Evolutionary conservation across 495 filamentous ascomycete genomes (phyloP).

Genomic region (Evansstolkia leycettana): DNA sequence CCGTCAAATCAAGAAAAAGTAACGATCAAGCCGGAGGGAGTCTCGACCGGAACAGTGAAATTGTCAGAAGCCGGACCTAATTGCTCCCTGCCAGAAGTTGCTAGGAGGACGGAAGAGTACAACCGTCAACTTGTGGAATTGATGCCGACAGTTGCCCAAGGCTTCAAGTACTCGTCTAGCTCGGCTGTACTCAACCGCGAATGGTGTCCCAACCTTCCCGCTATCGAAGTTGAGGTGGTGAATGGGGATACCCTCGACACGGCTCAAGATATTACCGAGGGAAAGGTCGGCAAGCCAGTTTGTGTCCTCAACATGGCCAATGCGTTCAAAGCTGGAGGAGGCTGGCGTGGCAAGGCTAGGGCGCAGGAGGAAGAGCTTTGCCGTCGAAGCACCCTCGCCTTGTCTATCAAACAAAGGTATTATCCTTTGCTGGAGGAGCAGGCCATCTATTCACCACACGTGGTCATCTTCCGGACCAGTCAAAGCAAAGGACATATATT

Average conservation of each 20-base stretch:
- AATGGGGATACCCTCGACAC: slow-evolving; percentile 39
- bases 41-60: too few relatives aligned
- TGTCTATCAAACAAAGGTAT: slow-evolving; percentile 36
- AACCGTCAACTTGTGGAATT: too few relatives aligned
- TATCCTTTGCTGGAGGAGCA: slow-evolving; percentile 43
- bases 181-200: too few relatives aligned
- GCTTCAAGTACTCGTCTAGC: too few relatives aligned
- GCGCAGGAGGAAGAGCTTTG: slow-evolving; percentile 60
- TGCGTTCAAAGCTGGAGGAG: slow-evolving; percentile 37
- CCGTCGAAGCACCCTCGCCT: slow-evolving; percentile 45
- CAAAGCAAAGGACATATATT: slow-evolving; percentile 25
- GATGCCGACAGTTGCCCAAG: too few relatives aligned
- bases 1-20: too few relatives aligned
- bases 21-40: too few relatives aligned
- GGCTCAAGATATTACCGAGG: slow-evolving; percentile 25
- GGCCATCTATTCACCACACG: slow-evolving; percentile 46
- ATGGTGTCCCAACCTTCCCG: neutral
- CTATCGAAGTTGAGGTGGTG: slow-evolving; percentile 17
- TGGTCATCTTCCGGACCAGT: slow-evolving; percentile 41
- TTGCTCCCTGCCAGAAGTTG: too few relatives aligned
- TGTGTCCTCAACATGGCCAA: slow-evolving; percentile 53
- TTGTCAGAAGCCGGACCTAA: too few relatives aligned
- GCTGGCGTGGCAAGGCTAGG: slow-evolving; percentile 39
- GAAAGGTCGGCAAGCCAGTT: slow-evolving; percentile 19
- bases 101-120: too few relatives aligned